phyloP scores from a whole-genome alignment of 129 eudicot species.

The Flaveria robusta region DNA sequence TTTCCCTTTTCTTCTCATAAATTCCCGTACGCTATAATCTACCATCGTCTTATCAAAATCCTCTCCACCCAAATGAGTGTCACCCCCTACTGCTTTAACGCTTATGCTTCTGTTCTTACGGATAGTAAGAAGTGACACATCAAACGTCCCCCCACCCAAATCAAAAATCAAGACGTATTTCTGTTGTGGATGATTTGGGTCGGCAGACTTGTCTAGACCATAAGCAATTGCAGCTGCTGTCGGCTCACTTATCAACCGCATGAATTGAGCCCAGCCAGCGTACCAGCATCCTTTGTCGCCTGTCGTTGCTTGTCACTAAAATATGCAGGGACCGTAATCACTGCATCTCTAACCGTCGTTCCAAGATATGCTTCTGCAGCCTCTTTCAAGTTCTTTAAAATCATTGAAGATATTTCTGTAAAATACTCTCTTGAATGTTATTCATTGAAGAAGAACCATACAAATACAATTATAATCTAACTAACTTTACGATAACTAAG shows the following conservation, averaged over 20 bases:
- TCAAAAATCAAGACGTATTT: not conserved
- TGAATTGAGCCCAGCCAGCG: not conserved
- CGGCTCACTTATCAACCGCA: too few species aligned
- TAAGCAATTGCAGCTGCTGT: not conserved
- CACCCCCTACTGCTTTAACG: not conserved
- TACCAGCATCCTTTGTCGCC: not conserved
- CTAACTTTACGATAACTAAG: too few species aligned
- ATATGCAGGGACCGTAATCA: not conserved
- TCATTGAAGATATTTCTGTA: not conserved
- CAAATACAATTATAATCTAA: too few species aligned
- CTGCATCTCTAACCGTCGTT: not conserved
- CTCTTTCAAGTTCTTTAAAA: not conserved
- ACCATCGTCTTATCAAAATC: not conserved
- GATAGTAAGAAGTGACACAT: not conserved
- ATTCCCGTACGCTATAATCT: not conserved
- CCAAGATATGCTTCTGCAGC: not conserved
- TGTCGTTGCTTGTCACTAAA: not conserved
- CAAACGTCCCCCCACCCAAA: constrained; percentile 7
- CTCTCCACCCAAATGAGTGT: constrained; percentile 4
- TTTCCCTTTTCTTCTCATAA: not conserved
- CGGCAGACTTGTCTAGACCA: not conserved
- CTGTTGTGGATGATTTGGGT: not conserved
- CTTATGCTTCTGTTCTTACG: not conserved
- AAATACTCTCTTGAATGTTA: too few species aligned
- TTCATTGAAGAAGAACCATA: too few species aligned